Conservation (phyloP, 352 stramenopile genomes). For the Pythium apleroticum region DNA sequence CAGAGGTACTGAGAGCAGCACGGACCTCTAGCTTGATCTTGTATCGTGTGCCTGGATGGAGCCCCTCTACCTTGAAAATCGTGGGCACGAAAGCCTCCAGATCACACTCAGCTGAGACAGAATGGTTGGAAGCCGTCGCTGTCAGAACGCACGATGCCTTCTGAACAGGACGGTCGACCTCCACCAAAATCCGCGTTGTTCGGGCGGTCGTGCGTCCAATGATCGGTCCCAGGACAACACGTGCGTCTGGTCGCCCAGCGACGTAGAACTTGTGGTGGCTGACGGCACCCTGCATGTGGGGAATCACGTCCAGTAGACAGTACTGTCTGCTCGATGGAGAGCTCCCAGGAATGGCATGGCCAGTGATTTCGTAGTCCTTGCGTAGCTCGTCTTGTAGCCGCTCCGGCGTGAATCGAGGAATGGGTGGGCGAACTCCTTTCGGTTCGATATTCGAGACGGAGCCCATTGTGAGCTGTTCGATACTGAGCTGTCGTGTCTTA, state of each 20-base stretch:
- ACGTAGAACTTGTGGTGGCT: constrained; percentile 40
- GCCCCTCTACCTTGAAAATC: constrained; percentile 59
- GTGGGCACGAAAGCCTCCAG: constrained; percentile 52
- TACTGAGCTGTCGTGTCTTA: constrained; percentile 20
- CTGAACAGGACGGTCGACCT: constrained; percentile 45
- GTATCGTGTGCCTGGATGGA: constrained; percentile 56
- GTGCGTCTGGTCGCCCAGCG: constrained; percentile 35
- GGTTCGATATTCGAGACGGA: constrained; percentile 34
- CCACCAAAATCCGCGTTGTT: constrained; percentile 57
- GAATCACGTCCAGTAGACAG: constrained; percentile 44
- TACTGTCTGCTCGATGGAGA: constrained; percentile 35
- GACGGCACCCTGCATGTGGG: constrained; percentile 39
- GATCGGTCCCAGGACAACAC: constrained; percentile 58
- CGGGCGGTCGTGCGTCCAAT: constrained; percentile 55
- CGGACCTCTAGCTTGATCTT: constrained; percentile 59
- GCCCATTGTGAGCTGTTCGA: constrained; percentile 54
- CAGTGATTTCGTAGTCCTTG: constrained; percentile 8
- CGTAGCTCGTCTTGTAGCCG: constrained; percentile 2
- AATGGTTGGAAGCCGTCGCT: not conserved
- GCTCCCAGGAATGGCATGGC: not conserved
- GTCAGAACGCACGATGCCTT: constrained; percentile 43
- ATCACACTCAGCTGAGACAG: constrained; percentile 16
- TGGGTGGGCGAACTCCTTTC: not conserved
- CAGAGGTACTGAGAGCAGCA: not conserved
- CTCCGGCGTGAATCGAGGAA: constrained; percentile 6